phyloP scores from a whole-genome alignment of 1,139 yeast genomes.

The Ogataea hybrid region DNA sequence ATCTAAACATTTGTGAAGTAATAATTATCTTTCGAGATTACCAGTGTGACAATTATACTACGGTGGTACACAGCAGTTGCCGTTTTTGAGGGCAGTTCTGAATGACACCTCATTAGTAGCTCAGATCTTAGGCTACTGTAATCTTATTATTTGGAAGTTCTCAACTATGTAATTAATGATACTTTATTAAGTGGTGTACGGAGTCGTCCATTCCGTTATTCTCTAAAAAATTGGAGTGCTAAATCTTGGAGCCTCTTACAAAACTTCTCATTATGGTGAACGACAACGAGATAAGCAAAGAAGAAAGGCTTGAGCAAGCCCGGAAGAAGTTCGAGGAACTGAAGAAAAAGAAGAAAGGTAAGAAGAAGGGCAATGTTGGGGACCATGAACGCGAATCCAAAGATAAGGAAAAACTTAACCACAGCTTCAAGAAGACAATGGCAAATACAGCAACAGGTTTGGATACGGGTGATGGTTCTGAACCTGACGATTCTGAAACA shows the following conservation, averaged over 20 bases:
- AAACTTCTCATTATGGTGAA: conserved; percentile 11
- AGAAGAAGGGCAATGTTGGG: conserved; percentile 15
- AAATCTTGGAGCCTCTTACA: too few relatives aligned
- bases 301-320: conserved; percentile 53
- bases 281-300: conserved; percentile 35
- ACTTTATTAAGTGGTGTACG: background rate
- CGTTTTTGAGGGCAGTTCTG: too few relatives aligned
- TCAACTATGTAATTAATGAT: background rate
- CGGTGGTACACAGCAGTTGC: too few relatives aligned
- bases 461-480: too few relatives aligned
- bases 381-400: conserved; percentile 2
- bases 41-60: too few relatives aligned
- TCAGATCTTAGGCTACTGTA: too few relatives aligned
- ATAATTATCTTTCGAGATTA: background rate
- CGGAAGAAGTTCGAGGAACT: conserved; percentile 53
- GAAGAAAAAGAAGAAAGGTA: conserved; percentile 36
- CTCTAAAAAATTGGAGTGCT: too few relatives aligned
- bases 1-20: background rate
- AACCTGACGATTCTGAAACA: too few relatives aligned
- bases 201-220: background rate
- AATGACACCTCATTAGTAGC: too few relatives aligned
- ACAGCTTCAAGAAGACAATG: too few relatives aligned
- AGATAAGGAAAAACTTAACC: background rate
- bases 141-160: too few relatives aligned
- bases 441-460: too few relatives aligned